A percentile compares a stretch with the other conserved stretches of the same genome.
phyloP scores from a whole-genome alignment of 805 yeast species.

The Saccharomycopsis synnaedendra region DNA sequence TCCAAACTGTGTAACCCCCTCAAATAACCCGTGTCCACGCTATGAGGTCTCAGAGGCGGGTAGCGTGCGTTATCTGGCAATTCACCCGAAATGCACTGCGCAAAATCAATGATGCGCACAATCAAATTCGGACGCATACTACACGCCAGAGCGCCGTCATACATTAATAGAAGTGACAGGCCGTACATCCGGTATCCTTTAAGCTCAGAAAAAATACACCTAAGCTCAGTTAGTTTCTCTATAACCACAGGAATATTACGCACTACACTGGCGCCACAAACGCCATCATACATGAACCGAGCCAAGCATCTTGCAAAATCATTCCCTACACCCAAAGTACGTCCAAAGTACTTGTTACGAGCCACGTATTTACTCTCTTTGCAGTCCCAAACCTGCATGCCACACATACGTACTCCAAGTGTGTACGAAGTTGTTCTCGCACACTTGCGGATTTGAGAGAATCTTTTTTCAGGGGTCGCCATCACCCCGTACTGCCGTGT shows the following conservation, averaged over 20 bases:
- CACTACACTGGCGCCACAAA: constrained; percentile 41
- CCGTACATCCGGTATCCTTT: constrained; percentile 85
- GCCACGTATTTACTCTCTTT: constrained; percentile 38
- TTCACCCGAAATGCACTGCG: constrained; percentile 74
- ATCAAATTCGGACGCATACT: constrained; percentile 13
- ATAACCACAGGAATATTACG: constrained; percentile 60
- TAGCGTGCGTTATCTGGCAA: constrained; percentile 35
- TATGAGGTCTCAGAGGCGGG: constrained; percentile 58
- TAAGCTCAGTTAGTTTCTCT: constrained; percentile 46
- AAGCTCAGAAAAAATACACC: constrained; percentile 40
- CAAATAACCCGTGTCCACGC: constrained; percentile 74
- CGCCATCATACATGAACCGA: constrained; percentile 74
- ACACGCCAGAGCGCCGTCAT: constrained; percentile 44
- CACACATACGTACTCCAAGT: constrained; percentile 90
- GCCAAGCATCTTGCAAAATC: constrained; percentile 69
- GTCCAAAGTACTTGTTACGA: constrained; percentile 88
- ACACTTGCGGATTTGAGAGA: constrained; percentile 78
- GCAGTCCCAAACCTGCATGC: constrained; percentile 76
- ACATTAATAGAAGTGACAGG: constrained; percentile 76
- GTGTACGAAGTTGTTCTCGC: constrained; percentile 63
- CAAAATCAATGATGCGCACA: constrained; percentile 89
- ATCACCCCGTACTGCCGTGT: constrained; percentile 98
- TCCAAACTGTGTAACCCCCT: constrained; percentile 69
- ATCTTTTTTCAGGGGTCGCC: constrained; percentile 58
- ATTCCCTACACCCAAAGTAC: constrained; percentile 57